Evolutionary conservation across 2,329 filamentous ascomycete genomes (phyloP).

Genomic region (Aureobasidium musti): DNA sequence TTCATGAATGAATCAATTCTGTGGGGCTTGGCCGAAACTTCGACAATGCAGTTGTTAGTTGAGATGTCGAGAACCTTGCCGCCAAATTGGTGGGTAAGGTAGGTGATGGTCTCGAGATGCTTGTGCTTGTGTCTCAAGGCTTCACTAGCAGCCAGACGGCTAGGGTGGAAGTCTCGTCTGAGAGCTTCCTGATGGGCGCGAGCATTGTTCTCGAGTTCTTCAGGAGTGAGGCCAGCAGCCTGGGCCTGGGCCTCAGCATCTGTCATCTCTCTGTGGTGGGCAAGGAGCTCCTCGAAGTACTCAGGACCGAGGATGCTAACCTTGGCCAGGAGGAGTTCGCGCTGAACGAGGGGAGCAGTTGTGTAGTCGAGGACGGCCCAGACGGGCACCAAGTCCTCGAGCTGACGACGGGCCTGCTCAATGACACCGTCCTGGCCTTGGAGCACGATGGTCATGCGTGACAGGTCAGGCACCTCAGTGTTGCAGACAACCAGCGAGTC

Average conservation of each 20-base stretch:
- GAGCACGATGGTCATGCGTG: constrained; percentile 97
- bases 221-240: constrained; percentile 34
- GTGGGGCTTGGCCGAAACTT: constrained; percentile 88
- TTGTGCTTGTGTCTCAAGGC: constrained; percentile 96
- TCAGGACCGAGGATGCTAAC: constrained; percentile 95
- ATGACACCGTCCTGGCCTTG: constrained; percentile 96
- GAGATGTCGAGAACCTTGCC: constrained; percentile 98
- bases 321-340: constrained; percentile 92
- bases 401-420: constrained; percentile 90
- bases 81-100: constrained; percentile 95
- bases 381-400: constrained; percentile 95
- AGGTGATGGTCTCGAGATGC: constrained; percentile 93
- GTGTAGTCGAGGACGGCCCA: constrained; percentile 99
- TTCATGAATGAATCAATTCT: constrained; percentile 99
- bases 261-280: constrained; percentile 91
- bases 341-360: constrained; percentile 85
- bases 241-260: constrained; percentile 45
- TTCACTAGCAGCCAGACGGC: constrained; percentile 79
- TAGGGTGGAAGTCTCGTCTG: constrained; percentile 78
- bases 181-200: constrained; percentile 42
- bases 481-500: constrained; percentile 97
- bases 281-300: constrained; percentile 95
- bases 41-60: constrained; percentile 97
- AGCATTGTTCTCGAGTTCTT: constrained; percentile 34
- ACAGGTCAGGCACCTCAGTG: constrained; percentile 94